Evolutionary conservation across 2,329 filamentous ascomycete genomes (phyloP).

Genomic region (Cercospora sojina): DNA sequence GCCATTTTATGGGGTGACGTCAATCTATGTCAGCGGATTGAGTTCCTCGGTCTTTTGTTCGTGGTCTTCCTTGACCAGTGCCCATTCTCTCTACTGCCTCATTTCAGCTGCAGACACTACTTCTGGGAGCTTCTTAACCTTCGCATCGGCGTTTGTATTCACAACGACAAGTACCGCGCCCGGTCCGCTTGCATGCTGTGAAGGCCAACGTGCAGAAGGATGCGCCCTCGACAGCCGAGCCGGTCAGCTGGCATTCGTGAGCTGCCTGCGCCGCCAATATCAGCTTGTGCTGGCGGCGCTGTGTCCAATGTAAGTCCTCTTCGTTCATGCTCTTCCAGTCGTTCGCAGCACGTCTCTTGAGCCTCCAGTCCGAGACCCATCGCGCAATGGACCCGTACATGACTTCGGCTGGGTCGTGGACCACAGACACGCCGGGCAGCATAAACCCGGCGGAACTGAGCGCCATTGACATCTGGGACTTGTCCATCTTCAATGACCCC

Average conservation of each 20-base stretch:
- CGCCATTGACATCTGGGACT: constrained; percentile 5
- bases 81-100: neutral
- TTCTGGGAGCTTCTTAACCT: neutral
- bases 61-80: neutral
- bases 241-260: neutral
- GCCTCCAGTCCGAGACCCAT: neutral
- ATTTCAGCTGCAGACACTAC: neutral
- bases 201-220: neutral
- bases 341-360: neutral
- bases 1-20: constrained; percentile 1
- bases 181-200: neutral
- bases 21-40: neutral
- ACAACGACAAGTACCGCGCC: neutral
- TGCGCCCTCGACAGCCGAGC: neutral
- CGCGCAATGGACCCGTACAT: neutral
- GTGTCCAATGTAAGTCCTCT: neutral
- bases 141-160: neutral
- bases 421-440: neutral
- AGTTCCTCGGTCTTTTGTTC: neutral
- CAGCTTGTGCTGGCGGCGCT: constrained; percentile 1
- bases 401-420: neutral
- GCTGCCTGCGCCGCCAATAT: constrained; percentile 1
- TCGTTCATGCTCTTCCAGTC: neutral
- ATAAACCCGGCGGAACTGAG: constrained; percentile 1
- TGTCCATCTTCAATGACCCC: constrained; percentile 9